A percentile compares a stretch with the other conserved stretches of the same genome.
phyloP scores from a whole-genome alignment of 2,329 filamentous ascomycete genomes.

The Alternaria sp. region DNA sequence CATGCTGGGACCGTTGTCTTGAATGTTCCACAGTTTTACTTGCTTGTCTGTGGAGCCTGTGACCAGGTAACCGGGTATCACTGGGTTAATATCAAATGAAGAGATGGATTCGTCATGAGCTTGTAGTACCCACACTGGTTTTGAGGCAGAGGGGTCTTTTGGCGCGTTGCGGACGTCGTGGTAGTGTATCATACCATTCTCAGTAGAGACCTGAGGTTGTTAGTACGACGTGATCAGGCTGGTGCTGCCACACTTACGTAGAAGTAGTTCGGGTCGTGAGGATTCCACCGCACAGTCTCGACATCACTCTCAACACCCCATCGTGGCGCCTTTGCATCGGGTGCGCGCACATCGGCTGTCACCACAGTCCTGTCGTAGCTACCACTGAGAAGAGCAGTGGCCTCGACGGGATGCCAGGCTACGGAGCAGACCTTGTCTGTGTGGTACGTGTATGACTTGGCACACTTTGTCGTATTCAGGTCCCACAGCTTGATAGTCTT shows the following conservation, averaged over 20 bases:
- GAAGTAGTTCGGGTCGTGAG: conserved; percentile 91
- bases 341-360: conserved; percentile 94
- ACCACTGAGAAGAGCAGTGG: conserved; percentile 87
- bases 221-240: conserved; percentile 13
- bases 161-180: conserved; percentile 84
- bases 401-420: conserved; percentile 87
- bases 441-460: conserved; percentile 94
- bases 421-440: conserved; percentile 97
- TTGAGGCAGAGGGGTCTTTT: conserved; percentile 73
- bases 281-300: conserved; percentile 90
- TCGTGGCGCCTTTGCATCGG: conserved; percentile 77
- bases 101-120: conserved; percentile 93
- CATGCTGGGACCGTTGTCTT: conserved; percentile 80
- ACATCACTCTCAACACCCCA: conserved; percentile 98
- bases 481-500: conserved; percentile 99
- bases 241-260: conserved; percentile 63
- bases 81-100: conserved; percentile 88
- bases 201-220: conserved; percentile 68
- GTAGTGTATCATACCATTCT: conserved; percentile 89
- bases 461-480: conserved; percentile 86
- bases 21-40: conserved; percentile 96
- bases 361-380: conserved; percentile 95
- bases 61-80: conserved; percentile 89
- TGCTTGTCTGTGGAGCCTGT: conserved; percentile 94
- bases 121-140: conserved; percentile 92